phyloP scores from a whole-genome alignment of 345 rosid genomes.

The Camelina hispida region DNA sequence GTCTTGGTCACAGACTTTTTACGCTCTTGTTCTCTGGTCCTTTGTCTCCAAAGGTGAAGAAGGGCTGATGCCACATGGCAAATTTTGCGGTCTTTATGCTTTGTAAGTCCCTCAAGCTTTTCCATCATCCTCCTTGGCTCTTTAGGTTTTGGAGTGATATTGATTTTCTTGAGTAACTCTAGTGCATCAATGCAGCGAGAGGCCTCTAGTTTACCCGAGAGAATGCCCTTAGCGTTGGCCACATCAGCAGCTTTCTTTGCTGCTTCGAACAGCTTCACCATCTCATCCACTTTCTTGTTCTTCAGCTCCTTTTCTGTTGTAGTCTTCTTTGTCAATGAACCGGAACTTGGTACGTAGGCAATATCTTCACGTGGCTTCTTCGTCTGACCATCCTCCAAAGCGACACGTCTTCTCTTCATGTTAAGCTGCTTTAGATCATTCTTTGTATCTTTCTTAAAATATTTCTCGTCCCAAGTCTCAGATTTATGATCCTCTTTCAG shows the following conservation, averaged over 20 bases:
- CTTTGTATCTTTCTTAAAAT: neutral
- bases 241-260: conserved; percentile 34
- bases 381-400: neutral
- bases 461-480: neutral
- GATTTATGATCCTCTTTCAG: neutral
- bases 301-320: neutral
- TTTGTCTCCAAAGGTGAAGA: no score
- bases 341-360: neutral
- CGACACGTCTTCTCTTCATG: neutral
- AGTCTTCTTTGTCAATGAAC: neutral
- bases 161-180: neutral
- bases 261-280: conserved; percentile 21
- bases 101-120: conserved; percentile 26
- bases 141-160: neutral
- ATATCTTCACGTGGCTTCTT: neutral
- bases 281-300: neutral
- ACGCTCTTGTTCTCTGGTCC: no score
- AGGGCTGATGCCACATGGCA: neutral
- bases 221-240: conserved; percentile 25
- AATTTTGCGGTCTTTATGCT: conserved; percentile 27
- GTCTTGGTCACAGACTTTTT: no score
- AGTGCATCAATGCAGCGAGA: neutral
- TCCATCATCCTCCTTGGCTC: conserved; percentile 23
- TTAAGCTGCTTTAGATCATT: neutral
- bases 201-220: conserved; percentile 7